Evolutionary conservation across 257 asterid species (phyloP), one percentile per base, ranked within the genome.

Genomic region (Asclepias syriaca): DNA sequence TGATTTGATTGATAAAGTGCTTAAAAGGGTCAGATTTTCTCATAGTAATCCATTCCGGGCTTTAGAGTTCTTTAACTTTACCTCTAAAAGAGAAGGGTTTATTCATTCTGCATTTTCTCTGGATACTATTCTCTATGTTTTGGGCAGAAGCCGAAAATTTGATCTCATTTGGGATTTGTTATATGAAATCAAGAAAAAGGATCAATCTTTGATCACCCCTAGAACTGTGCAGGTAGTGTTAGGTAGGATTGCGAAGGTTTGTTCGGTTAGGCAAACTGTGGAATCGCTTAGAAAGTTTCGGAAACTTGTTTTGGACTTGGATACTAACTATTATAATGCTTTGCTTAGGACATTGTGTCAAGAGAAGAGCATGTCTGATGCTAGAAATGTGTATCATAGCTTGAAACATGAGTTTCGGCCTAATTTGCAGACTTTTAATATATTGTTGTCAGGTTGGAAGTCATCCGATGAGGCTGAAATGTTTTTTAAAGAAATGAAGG

Each of bases 331-430:
- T 81, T 93, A 81, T 67, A 93, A 91, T 70, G 96, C 96, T 4
- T 65, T 91, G 84, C 69, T 93, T 59, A 89, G 97, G 83, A 75
- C 96, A n/a, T 77, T 93, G 84, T 83, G 89, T 77, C 95, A 93
- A 72, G 98, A 93, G 85, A 93, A 89, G 92, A 83, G 97, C 70
- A 89, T 90, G 96, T 78, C 68, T 46, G 96, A 91, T 84, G 98
- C 96, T 69, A 91, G 97, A 84, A 87, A 83, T 73, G 97, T 93
- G 71, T 89, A 88, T 57, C 90, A 79, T 74, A 71, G 79, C 11
- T 75, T 88, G 85, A 93, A 91, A 89, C 82, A 74, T 19, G 92
- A 88, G 69, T 93, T 93, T 85, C 84, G 77, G 83, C 95, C 96
- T 6, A 84, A 93, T 82, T 74, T 84, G 81, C 88, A 82, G 78